A percentile compares a stretch with the other conserved stretches of the same genome.
phyloP scores from a whole-genome alignment of 495 filamentous ascomycete species.

The Amniculicola lignicola region DNA sequence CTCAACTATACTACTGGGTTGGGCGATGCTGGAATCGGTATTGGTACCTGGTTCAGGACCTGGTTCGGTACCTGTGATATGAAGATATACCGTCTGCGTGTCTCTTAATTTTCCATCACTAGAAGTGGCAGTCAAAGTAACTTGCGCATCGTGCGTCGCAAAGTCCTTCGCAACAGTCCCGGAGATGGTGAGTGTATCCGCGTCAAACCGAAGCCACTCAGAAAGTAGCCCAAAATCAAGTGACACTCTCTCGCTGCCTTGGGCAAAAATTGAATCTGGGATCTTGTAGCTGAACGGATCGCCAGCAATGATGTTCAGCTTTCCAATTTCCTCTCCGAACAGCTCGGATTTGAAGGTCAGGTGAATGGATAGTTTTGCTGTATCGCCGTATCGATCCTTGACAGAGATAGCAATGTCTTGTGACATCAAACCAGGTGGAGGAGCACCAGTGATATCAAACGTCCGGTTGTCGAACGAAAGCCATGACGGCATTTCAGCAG shows the following conservation, averaged over 20 bases:
- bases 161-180: slow-evolving; percentile 59
- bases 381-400: slow-evolving; percentile 61
- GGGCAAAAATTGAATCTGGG: slow-evolving; percentile 52
- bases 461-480: slow-evolving; percentile 62
- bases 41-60: neutral
- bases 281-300: slow-evolving; percentile 63
- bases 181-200: slow-evolving; percentile 53
- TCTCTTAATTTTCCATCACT: slow-evolving; percentile 13
- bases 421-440: slow-evolving; percentile 53
- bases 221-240: slow-evolving; percentile 51
- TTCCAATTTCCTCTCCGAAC: slow-evolving; percentile 45
- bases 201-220: slow-evolving; percentile 68
- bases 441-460: slow-evolving; percentile 61
- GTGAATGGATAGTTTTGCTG: slow-evolving; percentile 59
- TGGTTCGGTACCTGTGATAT: slow-evolving; percentile 1
- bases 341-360: slow-evolving; percentile 52
- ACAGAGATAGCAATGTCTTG: slow-evolving; percentile 65
- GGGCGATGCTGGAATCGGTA: neutral
- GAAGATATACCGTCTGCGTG: slow-evolving; percentile 32
- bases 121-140: slow-evolving; percentile 26
- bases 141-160: slow-evolving; percentile 33
- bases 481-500: slow-evolving; percentile 63
- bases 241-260: slow-evolving; percentile 53
- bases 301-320: slow-evolving; percentile 58
- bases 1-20: no score